Evolutionary conservation across 495 filamentous ascomycete genomes (phyloP).

Genomic region (Daldinia childiae): DNA sequence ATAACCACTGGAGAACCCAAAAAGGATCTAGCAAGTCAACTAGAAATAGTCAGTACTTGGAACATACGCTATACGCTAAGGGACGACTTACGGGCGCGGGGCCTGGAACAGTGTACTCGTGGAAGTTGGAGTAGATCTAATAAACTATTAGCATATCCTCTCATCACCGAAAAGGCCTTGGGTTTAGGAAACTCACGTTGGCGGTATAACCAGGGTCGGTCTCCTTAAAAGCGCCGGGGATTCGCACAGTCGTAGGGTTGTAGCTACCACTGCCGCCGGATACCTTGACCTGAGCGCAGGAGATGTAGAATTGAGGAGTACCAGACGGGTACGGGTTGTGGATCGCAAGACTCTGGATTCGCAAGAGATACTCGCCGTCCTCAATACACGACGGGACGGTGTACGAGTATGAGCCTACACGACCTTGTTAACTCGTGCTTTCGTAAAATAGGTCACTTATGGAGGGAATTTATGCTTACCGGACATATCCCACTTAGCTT

Average conservation of each 20-base stretch:
- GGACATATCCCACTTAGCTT: conserved; percentile 36
- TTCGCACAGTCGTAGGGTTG: conserved; percentile 54
- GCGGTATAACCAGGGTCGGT: conserved; percentile 57
- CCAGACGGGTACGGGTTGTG: conserved; percentile 57
- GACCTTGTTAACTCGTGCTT: conserved; percentile 1
- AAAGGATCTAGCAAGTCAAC: conserved; percentile 30
- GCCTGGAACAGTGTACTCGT: conserved; percentile 42
- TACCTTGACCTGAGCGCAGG: conserved; percentile 46
- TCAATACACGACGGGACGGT: conserved; percentile 57
- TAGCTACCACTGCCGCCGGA: conserved; percentile 46
- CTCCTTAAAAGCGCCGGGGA: conserved; percentile 61
- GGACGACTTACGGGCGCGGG: conserved; percentile 38
- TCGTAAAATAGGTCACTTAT: neutral
- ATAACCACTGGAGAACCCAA: no score
- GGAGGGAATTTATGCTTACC: conserved; percentile 11
- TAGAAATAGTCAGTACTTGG: conserved; percentile 11
- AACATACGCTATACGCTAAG: neutral
- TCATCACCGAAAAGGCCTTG: neutral
- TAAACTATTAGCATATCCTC: neutral
- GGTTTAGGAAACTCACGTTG: conserved; percentile 34
- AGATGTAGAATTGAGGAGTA: conserved; percentile 48
- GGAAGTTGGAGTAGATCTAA: conserved; percentile 45
- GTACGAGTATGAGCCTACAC: conserved; percentile 53
- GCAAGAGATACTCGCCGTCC: conserved; percentile 64
- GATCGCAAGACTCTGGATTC: conserved; percentile 63